These are phyloP conservation scores for Trypanosoma melophagium DNA, from an alignment of 208 protist species.

Conservation along the genomic window DNA sequence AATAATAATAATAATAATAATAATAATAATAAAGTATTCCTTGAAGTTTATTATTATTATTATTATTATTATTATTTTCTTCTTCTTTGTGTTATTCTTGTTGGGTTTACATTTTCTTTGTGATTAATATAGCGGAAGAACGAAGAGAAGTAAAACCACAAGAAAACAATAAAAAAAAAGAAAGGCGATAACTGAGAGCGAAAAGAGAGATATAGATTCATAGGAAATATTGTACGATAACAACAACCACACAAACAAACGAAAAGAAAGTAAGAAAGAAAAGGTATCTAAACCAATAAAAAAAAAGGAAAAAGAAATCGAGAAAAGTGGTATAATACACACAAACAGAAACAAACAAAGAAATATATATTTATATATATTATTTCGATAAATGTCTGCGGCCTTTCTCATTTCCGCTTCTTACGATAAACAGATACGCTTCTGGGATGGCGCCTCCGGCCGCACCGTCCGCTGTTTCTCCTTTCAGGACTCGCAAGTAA, in stretches of 20 bases:
- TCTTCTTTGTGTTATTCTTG: no score
- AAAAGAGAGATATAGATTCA: constrained; percentile 2
- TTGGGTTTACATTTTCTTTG: no score
- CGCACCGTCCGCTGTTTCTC: constrained; percentile 69
- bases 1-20: no score
- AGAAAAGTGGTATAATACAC: no score
- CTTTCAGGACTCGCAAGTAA: constrained; percentile 84
- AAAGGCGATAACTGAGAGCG: not conserved
- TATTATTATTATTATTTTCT: no score
- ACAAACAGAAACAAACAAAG: no score
- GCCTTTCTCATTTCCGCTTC: constrained; percentile 72
- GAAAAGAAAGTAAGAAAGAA: not conserved
- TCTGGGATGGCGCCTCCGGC: constrained; percentile 74
- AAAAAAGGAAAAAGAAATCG: not conserved
- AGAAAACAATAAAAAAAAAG: not conserved
- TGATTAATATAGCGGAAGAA: no score
- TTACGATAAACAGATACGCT: constrained; percentile 86
- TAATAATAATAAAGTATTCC: no score
- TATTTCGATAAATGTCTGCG: constrained; percentile 35
- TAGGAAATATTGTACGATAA: no score
- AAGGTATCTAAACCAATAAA: not conserved
- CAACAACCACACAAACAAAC: not conserved
- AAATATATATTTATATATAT: no score
- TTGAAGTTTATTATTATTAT: no score
- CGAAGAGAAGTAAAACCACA: not conserved